Evolutionary conservation across 805 yeast genomes (phyloP), one percentile per base, ranked within the genome.

Genomic region (Wickerhamomyces silvicola): DNA sequence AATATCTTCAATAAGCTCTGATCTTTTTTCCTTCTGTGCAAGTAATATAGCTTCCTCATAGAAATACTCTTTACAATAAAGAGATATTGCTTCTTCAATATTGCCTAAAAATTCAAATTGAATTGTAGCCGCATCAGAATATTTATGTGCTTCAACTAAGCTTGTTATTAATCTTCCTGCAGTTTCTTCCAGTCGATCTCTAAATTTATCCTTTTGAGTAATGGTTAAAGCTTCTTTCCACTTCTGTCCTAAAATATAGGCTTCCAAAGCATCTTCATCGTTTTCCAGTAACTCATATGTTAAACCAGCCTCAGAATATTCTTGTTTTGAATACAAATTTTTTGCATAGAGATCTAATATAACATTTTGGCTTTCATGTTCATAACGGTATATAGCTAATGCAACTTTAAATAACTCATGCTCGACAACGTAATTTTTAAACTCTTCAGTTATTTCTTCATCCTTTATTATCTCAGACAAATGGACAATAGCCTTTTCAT

Each of bases 151-250:
- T 22, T 79, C 87, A 2, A 69, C 62, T 31, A 85, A 66, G 2
- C 74, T 55, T 1, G 67, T 59, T 10, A 82, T 77, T 36, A 92
- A 66, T 33, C 71, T 67, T 22, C 71, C 77, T 7, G 85, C 79
- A 13, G 74, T 62, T 1, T 64, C 72, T 7, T 43, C 42, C 11
- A 71, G 48, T 28, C 63, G 49, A 1, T 60, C 66, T 4, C 59
- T 58, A 33, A 64, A 60, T 20, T 60, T 62, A 3, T 66, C 48
- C 18, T 48, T 53, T 20, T 66, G 60, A 1, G 77, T 72, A 32
- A 85, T 60, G 0, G 86, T 45, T 24, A 92, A 53, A 0, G 97
- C 95, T 50, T 85, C 94, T 42, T 70, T 72, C 97, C 97, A 92
- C 43, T 69, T 76, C 45, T 80, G 81, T 8, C 81, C 90, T 28